Conservation (phyloP, 2,329 filamentous ascomycete species). For the Paraphaeosphaeria sporulosa region DNA sequence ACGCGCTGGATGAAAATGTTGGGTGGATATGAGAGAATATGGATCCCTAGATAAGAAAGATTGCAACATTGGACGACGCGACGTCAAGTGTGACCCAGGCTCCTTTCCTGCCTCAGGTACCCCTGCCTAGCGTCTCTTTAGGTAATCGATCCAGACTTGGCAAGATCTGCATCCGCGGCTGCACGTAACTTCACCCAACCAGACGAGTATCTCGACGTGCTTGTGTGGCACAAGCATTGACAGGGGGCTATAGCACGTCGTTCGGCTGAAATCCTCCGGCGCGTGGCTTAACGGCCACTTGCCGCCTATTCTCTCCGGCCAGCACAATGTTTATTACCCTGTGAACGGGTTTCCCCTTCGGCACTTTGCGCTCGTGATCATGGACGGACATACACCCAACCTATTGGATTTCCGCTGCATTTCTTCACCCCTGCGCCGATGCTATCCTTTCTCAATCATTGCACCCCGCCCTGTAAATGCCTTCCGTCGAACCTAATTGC, state of each 20-base stretch:
- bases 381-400: conserved; percentile 1
- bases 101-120: not conserved
- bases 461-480: conserved; percentile 9
- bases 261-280: conserved; percentile 8
- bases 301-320: conserved; percentile 3
- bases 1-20: not conserved
- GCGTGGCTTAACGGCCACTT: not conserved
- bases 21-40: conserved; percentile 1
- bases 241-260: not conserved
- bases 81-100: not conserved
- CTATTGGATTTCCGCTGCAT: conserved; percentile 4
- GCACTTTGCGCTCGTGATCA: not conserved
- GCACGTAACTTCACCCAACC: not conserved
- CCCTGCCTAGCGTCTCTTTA: not conserved
- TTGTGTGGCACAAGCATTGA: not conserved
- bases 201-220: not conserved
- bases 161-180: not conserved
- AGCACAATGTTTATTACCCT: not conserved
- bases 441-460: conserved; percentile 5
- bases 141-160: conserved; percentile 4
- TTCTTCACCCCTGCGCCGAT: conserved; percentile 5
- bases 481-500: conserved; percentile 2
- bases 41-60: conserved; percentile 9
- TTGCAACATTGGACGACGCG: conserved; percentile 7
- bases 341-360: not conserved